Evolutionary conservation across 169 alveolate genomes (phyloP), one percentile per base, ranked within the genome.

Genomic region (Plasmodium chabaudi): DNA sequence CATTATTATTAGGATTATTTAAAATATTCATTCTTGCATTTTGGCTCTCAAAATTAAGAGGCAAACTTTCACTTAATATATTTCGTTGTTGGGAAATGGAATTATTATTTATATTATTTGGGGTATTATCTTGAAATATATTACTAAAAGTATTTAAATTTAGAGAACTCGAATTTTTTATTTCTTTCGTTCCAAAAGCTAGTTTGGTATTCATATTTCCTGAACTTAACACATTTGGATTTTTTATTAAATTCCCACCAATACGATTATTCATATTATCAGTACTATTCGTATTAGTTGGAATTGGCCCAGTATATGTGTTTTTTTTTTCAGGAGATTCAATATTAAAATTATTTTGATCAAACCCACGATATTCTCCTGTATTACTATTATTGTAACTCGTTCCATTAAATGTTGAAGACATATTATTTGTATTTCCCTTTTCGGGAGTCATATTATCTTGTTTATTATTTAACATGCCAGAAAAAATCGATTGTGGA

Each of bases 131-230:
- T 42, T 56, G 5, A 39, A 72, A 72, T 7, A 34, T 56, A 72
- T 56, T 72, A 17, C 7, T 72, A 21, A 72, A 72, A 13, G 87
- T 17, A 72, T 44, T 44, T 25, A 59, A 42, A 59, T 49, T 49
- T 13, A 56, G 42, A 42, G 87, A 59, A n/a, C 44, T 57, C 3
- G 49, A 39, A 47, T 59, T 72, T 34, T 25, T 72, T 46, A 51
- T 7, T 5, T 17, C 84, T 19, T 53, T 25, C 19, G 12, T 53
- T 10, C 19, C 42, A 49, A 71, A 71, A 9, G 84, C 21, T 5
- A 39, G 34, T 34, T 12, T 53, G 2, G 49, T 53, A 23, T 71
- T 25, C 12, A 34, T 63, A 23, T n/a, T 6, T 9, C 39, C 72
- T 13, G 39, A 13, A 34, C n/a, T 63, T 63, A 13, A 3, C 39